Base-by-base conservation (phyloP, 768 basidiomycete genomes). In the Suillus tomentosus region DNA sequence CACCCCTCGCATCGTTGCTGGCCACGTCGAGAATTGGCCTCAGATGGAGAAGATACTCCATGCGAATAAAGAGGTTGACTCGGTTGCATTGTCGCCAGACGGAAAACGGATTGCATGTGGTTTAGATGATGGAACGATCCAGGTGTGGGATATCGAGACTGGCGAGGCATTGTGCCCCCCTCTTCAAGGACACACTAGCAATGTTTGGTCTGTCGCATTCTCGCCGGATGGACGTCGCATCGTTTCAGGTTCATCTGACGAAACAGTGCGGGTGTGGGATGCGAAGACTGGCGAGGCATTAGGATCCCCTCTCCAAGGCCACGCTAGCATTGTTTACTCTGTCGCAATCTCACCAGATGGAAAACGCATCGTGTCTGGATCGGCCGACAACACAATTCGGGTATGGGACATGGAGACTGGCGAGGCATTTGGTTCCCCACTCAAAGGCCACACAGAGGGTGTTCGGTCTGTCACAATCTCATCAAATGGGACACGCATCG, bases 151-250 rank as follows among this genome's bases (percentile, higher is more conserved):
- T 34, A 47, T 42, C 6, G 31, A 61, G 19, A 51, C 47, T 11
- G 50, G 39, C 17, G 10, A 60, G 22, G 31, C 24, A 48, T 60
- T 47, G 34, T 13, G 6, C 31, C n/a, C 27, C n/a, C 45, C 48
- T 8, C 27, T 62, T 5, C 19, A 15, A 27, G 61, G 61, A 14
- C 61, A 56, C 17, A 43, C 37, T n/a, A 5, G 1, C 3, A 7
- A 19, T 3, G 3, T 50, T 7, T 7, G 0, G 13, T 68, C 75
- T 48, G 27, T 76, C 6, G 65, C 69, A 1, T 74, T 77, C 56
- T 73, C 71, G 5, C 34, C 56, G 0, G 74, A 77, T 19, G 75
- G 76, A 8, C 61, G 19, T 43, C 63, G 62, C 48, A 65, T 77
- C 42, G 63, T 70, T 6, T 75, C 75, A 0, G 73, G 75, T 1